Percentiles rank a stretch among this genome's conserved stretches.
Conservation (phyloP, 306 rosid species). For the Crotalaria pallida region DNA sequence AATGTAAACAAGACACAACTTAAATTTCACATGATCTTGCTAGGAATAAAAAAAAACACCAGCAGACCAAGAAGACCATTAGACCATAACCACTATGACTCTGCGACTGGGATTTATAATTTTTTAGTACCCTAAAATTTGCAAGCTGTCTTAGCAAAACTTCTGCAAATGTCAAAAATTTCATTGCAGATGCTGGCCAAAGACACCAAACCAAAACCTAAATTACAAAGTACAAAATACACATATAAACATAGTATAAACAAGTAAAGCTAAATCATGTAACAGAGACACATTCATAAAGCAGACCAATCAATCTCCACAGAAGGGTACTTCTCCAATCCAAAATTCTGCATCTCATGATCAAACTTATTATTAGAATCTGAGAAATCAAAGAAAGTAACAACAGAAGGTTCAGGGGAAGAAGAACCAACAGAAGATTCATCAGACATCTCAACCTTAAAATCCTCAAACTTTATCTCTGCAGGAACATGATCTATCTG, state of each 20-base stretch:
- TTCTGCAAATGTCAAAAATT: constrained; percentile 72
- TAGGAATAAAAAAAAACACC: constrained; percentile 50
- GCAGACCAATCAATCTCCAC: constrained; percentile 93
- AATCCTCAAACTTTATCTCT: constrained; percentile 11
- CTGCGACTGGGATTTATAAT: background rate
- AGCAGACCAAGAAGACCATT: constrained; percentile 31
- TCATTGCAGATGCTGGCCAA: constrained; percentile 54
- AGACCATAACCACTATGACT: constrained; percentile 4
- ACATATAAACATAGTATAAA: background rate
- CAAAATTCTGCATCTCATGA: constrained; percentile 35
- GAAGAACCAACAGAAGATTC: constrained; percentile 45
- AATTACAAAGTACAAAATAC: background rate
- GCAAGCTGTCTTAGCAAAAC: constrained; percentile 29
- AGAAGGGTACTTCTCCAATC: constrained; percentile 76
- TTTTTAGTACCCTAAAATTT: constrained; percentile 11
- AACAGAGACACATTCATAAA: constrained; percentile 20
- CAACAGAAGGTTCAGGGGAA: constrained; percentile 66
- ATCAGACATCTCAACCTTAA: constrained; percentile 39
- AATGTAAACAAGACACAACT: background rate
- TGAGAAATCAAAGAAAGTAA: constrained; percentile 49
- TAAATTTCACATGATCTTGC: constrained; percentile 38
- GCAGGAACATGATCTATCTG: background rate
- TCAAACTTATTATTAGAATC: constrained; percentile 33
- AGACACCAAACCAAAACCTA: constrained; percentile 25
- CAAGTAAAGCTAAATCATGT: background rate